phyloP scores from a whole-genome alignment of 2,329 filamentous ascomycete species.

The Aspergillus clavatus region DNA sequence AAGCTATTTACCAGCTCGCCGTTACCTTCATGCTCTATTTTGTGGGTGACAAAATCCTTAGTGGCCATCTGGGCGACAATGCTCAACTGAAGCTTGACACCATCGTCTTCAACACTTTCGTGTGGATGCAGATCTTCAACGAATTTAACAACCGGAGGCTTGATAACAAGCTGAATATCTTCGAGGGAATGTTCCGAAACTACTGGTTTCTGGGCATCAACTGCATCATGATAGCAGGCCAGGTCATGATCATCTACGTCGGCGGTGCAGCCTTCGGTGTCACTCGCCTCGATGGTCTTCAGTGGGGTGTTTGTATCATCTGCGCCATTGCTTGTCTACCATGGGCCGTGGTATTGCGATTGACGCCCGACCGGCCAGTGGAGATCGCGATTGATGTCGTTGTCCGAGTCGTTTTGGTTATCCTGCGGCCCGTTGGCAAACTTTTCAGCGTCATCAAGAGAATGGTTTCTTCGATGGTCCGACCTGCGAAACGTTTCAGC shows the following conservation, averaged over 20 bases:
- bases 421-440: slow-evolving; percentile 41
- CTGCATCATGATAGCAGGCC: slow-evolving; percentile 78
- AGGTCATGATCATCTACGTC: slow-evolving; percentile 84
- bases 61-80: slow-evolving; percentile 48
- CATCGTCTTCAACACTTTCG: slow-evolving; percentile 94
- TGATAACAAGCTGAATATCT: slow-evolving; percentile 93
- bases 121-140: slow-evolving; percentile 99
- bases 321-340: slow-evolving; percentile 82
- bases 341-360: slow-evolving; percentile 72
- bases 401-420: slow-evolving; percentile 49
- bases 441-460: slow-evolving; percentile 24
- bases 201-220: slow-evolving; percentile 87
- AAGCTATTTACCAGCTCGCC: slow-evolving; percentile 80
- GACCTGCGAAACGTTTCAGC: slow-evolving; percentile 21
- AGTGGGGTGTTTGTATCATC: slow-evolving; percentile 85
- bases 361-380: slow-evolving; percentile 67
- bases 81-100: slow-evolving; percentile 59
- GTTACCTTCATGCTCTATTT: slow-evolving; percentile 81
- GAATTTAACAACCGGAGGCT: slow-evolving; percentile 94
- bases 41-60: slow-evolving; percentile 58
- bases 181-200: slow-evolving; percentile 80
- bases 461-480: slow-evolving; percentile 20
- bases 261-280: slow-evolving; percentile 79
- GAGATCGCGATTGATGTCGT: slow-evolving; percentile 46
- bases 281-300: slow-evolving; percentile 60